Conservation (phyloP, 2,329 filamentous ascomycete genomes). For the Neofusicoccum cordaticola region DNA sequence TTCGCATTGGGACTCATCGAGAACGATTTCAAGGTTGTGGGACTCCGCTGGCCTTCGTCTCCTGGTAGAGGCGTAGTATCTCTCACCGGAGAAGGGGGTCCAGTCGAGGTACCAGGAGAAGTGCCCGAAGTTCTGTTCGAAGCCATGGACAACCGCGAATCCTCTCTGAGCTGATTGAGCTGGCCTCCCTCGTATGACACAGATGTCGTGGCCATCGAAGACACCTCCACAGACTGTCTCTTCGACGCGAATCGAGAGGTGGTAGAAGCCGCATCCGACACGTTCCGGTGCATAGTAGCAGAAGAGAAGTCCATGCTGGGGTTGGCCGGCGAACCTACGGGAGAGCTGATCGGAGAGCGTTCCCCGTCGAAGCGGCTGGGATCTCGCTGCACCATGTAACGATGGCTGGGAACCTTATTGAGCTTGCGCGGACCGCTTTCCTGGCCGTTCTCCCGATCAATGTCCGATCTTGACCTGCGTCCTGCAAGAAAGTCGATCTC, state of each 20-base stretch:
- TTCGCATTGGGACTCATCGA: constrained; percentile 35
- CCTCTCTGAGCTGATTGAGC: constrained; percentile 36
- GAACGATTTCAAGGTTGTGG: constrained; percentile 37
- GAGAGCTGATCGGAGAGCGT: constrained; percentile 23
- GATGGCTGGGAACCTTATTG: constrained; percentile 33
- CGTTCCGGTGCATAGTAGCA: constrained; percentile 27
- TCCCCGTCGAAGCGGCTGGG: constrained; percentile 29
- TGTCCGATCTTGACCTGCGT: constrained; percentile 48
- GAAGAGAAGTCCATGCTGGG: constrained; percentile 33
- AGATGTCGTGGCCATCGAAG: constrained; percentile 34
- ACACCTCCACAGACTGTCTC: constrained; percentile 34
- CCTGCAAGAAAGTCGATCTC: constrained; percentile 71
- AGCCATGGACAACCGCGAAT: constrained; percentile 36
- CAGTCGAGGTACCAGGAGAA: constrained; percentile 36
- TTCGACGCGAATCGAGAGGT: constrained; percentile 28
- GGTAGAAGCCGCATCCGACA: constrained; percentile 29
- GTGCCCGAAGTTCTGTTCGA: constrained; percentile 36
- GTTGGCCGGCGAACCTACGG: constrained; percentile 32
- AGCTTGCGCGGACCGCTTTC: constrained; percentile 20
- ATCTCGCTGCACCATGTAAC: constrained; percentile 37
- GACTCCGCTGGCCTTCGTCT: constrained; percentile 30
- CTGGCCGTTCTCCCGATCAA: constrained; percentile 26
- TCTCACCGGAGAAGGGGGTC: constrained; percentile 32
- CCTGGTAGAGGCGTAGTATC: constrained; percentile 25
- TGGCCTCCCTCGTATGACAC: constrained; percentile 35